phyloP scores from a whole-genome alignment of 495 filamentous ascomycete genomes.

The Niebla homalea region DNA sequence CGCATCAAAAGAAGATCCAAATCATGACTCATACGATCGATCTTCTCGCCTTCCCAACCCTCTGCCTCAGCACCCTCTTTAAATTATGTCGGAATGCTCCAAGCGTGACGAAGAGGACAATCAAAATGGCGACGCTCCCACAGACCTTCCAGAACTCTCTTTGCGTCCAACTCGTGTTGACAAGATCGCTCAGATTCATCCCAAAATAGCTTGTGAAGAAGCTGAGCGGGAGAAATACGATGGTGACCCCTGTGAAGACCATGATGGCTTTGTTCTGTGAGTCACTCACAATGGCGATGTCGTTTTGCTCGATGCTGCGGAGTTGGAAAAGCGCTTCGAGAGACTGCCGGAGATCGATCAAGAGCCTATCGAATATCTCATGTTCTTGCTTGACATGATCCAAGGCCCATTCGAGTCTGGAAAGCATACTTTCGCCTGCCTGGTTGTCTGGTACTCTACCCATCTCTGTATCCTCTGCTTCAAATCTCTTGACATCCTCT shows the following conservation, averaged over 20 bases:
- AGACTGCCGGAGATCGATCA: constrained; percentile 16
- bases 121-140: constrained; percentile 14
- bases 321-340: constrained; percentile 20
- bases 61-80: constrained; percentile 3
- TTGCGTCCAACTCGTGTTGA: constrained; percentile 11
- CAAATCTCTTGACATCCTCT: constrained; percentile 17
- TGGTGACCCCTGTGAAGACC: constrained; percentile 21
- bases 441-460: constrained; percentile 11
- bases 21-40: too few species aligned
- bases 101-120: constrained; percentile 15
- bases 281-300: constrained; percentile 20
- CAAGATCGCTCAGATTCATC: constrained; percentile 25
- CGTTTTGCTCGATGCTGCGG: constrained; percentile 22
- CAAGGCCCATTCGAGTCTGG: constrained; percentile 13
- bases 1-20: too few species aligned
- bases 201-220: constrained; percentile 25
- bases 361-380: constrained; percentile 12
- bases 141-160: constrained; percentile 22
- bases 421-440: constrained; percentile 10
- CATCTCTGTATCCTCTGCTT: constrained; percentile 12
- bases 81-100: constrained; percentile 11
- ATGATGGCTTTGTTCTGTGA: constrained; percentile 20
- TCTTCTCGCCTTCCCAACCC: background rate
- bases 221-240: constrained; percentile 21
- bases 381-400: constrained; percentile 11